These are phyloP conservation scores for Pseudocercospora eumusae DNA, from an alignment of 2,329 filamentous ascomycete genomes.

Conservation along the genomic window DNA sequence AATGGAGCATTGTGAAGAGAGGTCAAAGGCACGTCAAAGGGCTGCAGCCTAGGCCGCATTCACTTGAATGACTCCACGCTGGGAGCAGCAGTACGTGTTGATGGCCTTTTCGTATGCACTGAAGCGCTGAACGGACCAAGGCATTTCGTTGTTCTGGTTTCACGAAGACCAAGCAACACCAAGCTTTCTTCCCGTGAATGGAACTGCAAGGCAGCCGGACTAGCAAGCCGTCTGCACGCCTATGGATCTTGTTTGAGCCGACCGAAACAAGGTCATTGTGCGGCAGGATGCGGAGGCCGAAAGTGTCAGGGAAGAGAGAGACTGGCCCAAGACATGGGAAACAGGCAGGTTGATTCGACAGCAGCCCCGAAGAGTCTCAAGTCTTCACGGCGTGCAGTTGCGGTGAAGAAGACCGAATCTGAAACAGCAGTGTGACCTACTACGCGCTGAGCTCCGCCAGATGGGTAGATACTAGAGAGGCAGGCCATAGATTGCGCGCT, in stretches of 20 bases:
- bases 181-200: conserved; percentile 17
- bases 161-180: conserved; percentile 17
- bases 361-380: not conserved
- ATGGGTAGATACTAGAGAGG: not conserved
- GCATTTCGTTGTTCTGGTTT: conserved; percentile 12
- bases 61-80: conserved; percentile 7
- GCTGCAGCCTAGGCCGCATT: conserved; percentile 16
- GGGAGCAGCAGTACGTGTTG: not conserved
- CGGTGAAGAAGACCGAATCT: conserved; percentile 10
- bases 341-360: not conserved
- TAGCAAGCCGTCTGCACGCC: conserved; percentile 2
- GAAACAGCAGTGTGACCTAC: conserved; percentile 10
- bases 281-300: conserved; percentile 1
- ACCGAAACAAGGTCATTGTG: conserved; percentile 1
- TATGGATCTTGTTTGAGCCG: conserved; percentile 4
- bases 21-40: conserved; percentile 6
- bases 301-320: not conserved
- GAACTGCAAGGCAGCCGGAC: not conserved
- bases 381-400: conserved; percentile 11
- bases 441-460: conserved; percentile 2
- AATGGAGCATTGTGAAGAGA: conserved; percentile 4
- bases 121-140: conserved; percentile 13
- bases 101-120: not conserved
- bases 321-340: not conserved
- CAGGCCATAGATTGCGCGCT: conserved; percentile 1